Base-by-base conservation (phyloP, 768 basidiomycete species). In the Russula compacta region DNA sequence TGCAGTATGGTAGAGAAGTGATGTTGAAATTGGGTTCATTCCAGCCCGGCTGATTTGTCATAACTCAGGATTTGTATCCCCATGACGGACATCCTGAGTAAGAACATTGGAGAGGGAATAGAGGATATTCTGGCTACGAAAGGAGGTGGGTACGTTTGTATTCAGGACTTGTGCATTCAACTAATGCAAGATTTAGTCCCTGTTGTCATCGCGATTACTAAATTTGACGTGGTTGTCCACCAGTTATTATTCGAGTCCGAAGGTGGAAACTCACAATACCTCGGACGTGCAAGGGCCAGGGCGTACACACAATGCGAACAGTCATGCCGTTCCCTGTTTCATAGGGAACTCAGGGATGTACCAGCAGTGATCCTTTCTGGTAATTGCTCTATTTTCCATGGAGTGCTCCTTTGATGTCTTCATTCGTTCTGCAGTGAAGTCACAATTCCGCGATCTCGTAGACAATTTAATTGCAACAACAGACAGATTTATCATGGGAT, bases 321-420 rank as follows among this genome's bases (percentile, higher is more conserved):
- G 0, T 43, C 42, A 1, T 56, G 53, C 32, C 48, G 47, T 42
- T 11, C 3, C 6, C 21, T 56, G 6, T 43, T 61, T 11, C 21
- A 14, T 14, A 56, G n/a, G 32, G 47, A 38, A 4, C 48, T 48
- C 24, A 38, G 6, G 24, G 54, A 56, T 39, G 14, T 61, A 10
- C 54, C 60, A 32, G 54, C 54, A 33, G 54, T 50, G 10, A 44
- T 56, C 24, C 54, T 56, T 61, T 56, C 48, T 3, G 49, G 60
- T 61, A 32, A 6, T 49, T 44, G 3, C 17, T 51, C 14, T 50
- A 10, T 10, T n/a, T 44, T 21, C 6, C 7, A 0, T 24, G 10
- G 35, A 52, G 12, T 17, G 40, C 3, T 7, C 21, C 1, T 12
- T 40, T 51, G 15, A 48, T n/a, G 6, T 33, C 29, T 14, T 4